Evolutionary conservation across 2,329 filamentous ascomycete genomes (phyloP).

Genomic region (Fusarium sarcochroum): DNA sequence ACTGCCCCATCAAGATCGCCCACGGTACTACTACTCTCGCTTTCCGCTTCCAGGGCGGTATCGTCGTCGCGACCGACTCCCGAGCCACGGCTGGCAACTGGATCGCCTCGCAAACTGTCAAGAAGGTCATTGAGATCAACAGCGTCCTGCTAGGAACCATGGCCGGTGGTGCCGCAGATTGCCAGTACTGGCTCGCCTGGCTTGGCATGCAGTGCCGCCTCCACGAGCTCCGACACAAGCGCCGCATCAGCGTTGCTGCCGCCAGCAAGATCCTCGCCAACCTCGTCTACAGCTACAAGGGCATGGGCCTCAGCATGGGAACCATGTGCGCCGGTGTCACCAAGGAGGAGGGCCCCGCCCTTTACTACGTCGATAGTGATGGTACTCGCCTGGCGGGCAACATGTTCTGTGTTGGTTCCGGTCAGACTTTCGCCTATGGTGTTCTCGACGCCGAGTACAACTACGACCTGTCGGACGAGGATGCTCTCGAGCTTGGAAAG

Average conservation of each 20-base stretch:
- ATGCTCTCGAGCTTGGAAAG: conserved; percentile 90
- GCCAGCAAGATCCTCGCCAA: conserved; percentile 99
- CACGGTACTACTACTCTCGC: conserved; percentile 98
- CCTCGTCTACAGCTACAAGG: conserved; percentile 98
- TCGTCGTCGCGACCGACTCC: conserved; percentile 98
- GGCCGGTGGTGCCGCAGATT: conserved; percentile 98
- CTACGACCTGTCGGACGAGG: conserved; percentile 89
- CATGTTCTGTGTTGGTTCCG: conserved; percentile 97
- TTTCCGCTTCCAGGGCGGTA: conserved; percentile 98
- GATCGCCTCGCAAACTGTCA: conserved; percentile 99
- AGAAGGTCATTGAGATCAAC: conserved; percentile 99
- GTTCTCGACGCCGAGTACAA: conserved; percentile 96
- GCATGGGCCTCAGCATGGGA: conserved; percentile 98
- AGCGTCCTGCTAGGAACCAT: conserved; percentile 94
- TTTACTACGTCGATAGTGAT: conserved; percentile 98
- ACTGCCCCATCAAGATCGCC: conserved; percentile 98
- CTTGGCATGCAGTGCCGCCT: conserved; percentile 99
- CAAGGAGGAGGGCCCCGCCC: conserved; percentile 92
- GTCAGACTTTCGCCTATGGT: conserved; percentile 98
- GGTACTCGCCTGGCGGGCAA: conserved; percentile 93
- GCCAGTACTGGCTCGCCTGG: conserved; percentile 99
- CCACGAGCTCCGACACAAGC: conserved; percentile 99
- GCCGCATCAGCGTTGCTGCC: conserved; percentile 96
- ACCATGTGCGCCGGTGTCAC: conserved; percentile 99
- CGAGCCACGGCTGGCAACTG: conserved; percentile 97